Evolutionary conservation across 202 grass and related monocot genomes (phyloP), one percentile per base, ranked within the genome.

Genomic region (Dendrocalamus latiflorus): DNA sequence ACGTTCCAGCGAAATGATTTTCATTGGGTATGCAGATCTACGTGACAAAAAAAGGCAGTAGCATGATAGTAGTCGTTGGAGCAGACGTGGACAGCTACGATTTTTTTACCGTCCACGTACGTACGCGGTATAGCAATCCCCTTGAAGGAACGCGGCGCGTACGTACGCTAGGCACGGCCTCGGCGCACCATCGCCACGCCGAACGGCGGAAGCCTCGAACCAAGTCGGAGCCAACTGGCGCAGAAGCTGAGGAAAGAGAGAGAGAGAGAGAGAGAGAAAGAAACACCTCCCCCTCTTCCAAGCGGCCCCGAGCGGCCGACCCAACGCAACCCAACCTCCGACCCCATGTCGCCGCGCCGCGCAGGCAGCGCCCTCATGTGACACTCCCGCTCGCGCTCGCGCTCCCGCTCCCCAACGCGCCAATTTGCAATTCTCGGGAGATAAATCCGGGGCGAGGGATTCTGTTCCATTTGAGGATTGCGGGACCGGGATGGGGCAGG

Each of bases 401-500:
- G 0, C 63, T 2, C 50, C 1, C 70, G 1, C 43, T 22, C 34
- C 7, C 65, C 64, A 67, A 76, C 51, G 61, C 54, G 62, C 63
- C 66, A 17, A 28, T 33, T 3, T 34, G 20, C 66, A 58, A 28
- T 51, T 53, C 51, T 34, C 56, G 42, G 42, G 39, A 28, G 38
- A 37, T 47, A 64, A 77, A 71, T n/a, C 87, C 59, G 43, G 33
- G 51, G 51, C 13, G 83, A 30, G 24, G 41, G 81, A 67, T 66
- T 63, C 60, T 25, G 6, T 28, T 14, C 57, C 41, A 30, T 24
- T 24, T 10, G 41, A 22, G 68, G 42, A 58, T 81, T 42, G 24
- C 64, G 6, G 18, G n/a, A n/a, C n/a, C n/a, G n/a, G n/a, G 16
- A 88, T 94, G 89, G 87, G 88, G 72, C 81, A 91, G 78, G 68